Conservation (phyloP, 345 rosid species). For the Psidium guajava region DNA sequence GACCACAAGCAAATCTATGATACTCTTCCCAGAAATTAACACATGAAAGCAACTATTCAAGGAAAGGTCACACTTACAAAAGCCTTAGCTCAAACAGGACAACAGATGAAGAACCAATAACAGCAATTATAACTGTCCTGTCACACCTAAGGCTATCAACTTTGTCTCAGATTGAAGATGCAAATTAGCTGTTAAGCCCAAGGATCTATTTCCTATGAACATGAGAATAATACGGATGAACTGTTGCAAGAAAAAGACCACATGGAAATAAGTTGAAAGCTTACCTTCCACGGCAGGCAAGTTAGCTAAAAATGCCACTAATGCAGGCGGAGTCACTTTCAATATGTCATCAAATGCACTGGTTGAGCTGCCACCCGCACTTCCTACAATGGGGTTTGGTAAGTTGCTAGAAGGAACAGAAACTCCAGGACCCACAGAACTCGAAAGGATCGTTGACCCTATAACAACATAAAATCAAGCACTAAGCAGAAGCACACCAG, state of each 20-base stretch:
- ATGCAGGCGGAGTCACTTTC: constrained; percentile 76
- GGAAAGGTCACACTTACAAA: not conserved
- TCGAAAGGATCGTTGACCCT: constrained; percentile 26
- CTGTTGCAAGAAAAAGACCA: not conserved
- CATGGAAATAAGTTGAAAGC: not conserved
- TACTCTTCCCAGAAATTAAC: not conserved
- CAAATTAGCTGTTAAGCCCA: not conserved
- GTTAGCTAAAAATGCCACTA: constrained; percentile 58
- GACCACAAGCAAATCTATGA: not conserved
- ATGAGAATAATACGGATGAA: not conserved
- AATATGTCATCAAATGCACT: constrained; percentile 45
- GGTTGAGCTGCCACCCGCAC: constrained; percentile 28
- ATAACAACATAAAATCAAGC: constrained; percentile 1
- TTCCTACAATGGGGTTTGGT: constrained; percentile 23
- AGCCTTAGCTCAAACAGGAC: not conserved
- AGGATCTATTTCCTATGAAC: not conserved
- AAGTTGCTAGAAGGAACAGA: constrained; percentile 24
- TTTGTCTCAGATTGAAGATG: not conserved
- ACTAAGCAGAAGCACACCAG: constrained; percentile 1
- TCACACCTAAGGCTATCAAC: not conserved
- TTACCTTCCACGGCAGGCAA: constrained; percentile 74
- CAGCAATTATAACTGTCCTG: not conserved
- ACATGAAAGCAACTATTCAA: not conserved
- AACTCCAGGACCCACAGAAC: constrained; percentile 23
- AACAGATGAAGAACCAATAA: not conserved